phyloP scores from a whole-genome alignment of 148 eudicot species.

The Vaccinium vitisidaea region DNA sequence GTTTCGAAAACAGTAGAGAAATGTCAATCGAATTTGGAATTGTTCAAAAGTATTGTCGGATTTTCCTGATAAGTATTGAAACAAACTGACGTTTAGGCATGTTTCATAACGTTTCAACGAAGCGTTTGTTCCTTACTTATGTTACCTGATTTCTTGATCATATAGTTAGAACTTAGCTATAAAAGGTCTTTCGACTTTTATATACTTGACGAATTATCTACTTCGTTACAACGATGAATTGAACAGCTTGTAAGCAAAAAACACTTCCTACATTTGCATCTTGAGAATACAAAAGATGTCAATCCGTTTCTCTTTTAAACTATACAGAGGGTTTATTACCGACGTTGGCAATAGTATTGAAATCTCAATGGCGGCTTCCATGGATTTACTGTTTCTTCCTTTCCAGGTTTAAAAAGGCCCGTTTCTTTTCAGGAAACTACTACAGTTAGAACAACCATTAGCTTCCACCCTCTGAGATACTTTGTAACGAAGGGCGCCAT shows the following conservation, averaged over 20 bases:
- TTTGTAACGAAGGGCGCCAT: constrained; percentile 82
- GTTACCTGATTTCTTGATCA: neutral
- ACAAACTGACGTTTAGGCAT: neutral
- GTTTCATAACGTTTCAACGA: neutral
- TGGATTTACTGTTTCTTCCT: constrained; percentile 1
- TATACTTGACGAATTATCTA: neutral
- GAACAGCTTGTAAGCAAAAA: neutral
- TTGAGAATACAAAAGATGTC: neutral
- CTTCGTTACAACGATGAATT: neutral
- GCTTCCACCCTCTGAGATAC: constrained; percentile 68
- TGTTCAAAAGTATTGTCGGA: neutral
- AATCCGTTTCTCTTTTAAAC: neutral
- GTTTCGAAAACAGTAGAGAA: neutral
- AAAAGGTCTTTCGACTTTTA: neutral
- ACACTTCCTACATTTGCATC: neutral
- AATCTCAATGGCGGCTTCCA: neutral
- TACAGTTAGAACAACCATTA: constrained; percentile 16
- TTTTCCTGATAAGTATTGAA: neutral
- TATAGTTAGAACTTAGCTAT: neutral
- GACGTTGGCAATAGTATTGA: neutral
- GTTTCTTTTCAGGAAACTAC: neutral
- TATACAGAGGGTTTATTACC: neutral
- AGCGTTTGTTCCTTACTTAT: neutral
- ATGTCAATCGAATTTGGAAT: neutral
- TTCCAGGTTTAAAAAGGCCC: constrained; percentile 5